Evolutionary conservation across 768 basidiomycete genomes (phyloP).

Genomic region (Fomitopsis serialis): DNA sequence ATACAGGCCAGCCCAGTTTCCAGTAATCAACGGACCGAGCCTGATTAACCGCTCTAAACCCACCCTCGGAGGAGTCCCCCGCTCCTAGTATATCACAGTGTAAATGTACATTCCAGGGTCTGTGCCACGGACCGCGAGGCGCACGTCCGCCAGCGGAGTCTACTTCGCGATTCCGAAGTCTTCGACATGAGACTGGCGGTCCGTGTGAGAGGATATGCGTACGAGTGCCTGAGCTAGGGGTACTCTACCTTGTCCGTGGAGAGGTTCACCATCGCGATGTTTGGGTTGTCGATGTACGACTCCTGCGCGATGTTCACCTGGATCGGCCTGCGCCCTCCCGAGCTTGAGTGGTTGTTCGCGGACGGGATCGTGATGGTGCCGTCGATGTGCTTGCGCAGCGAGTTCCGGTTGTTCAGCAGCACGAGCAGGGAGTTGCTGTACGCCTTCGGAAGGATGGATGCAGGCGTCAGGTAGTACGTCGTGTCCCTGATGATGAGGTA

Average conservation of each 20-base stretch:
- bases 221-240: not conserved
- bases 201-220: not conserved
- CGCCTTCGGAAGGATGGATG: not conserved
- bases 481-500: not conserved
- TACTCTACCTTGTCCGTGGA: not conserved
- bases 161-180: not conserved
- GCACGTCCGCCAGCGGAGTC: not conserved
- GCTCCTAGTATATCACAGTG: no score
- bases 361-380: not conserved
- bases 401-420: conserved; percentile 1
- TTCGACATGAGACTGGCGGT: not conserved
- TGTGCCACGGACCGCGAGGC: no score
- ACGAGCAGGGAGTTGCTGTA: conserved; percentile 6
- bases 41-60: no score
- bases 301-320: not conserved
- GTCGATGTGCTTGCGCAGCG: not conserved
- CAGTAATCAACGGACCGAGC: no score
- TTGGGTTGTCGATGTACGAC: not conserved
- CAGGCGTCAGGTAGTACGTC: not conserved
- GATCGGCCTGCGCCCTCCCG: not conserved
- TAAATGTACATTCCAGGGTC: no score
- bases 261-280: not conserved
- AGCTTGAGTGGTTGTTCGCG: not conserved
- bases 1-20: no score
- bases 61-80: no score